Evolutionary conservation across 768 basidiomycete species (phyloP), one percentile per base, ranked within the genome.

Genomic region (Trametes gibbosa): DNA sequence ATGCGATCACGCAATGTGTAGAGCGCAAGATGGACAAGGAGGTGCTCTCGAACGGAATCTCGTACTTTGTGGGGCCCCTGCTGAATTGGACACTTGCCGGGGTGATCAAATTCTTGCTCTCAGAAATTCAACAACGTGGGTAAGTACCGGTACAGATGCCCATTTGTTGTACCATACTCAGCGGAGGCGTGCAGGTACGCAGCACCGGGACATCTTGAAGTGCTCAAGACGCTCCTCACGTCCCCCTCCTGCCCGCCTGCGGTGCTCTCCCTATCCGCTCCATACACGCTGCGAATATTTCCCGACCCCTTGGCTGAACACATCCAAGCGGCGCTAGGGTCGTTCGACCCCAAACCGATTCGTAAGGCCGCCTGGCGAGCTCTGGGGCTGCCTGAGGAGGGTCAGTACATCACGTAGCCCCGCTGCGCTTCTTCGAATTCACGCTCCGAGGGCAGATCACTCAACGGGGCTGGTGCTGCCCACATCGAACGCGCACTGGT

Each of bases 51-150:
- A 92, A 87, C 62, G 91, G 91, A 1, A 78, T 91, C 35, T 85
- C 86, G 5, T 92, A 89, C 70, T 92, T 92, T 65, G 80, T 84
- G 21, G 83, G 84, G 5, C 83, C 85, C 0, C 74, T 92, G 19
- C 76, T 93, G 40, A 85, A 82, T 61, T 93, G 91, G 91, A 91
- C 90, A 0, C 78, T 92, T 5, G 84, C 86, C 2, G 88, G 89
- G 2, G 84, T 92, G 12, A 77, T 91, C 53, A 82, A 81, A 68
- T 81, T 79, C 0, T 76, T 92, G 55, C 69, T 84, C 25, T 77
- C 74, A 58, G 88, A 92, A 50, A 78, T 90, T 39, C 78, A 83
- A 53, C 76, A 77, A 32, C 77, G 73, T 59, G 76, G 76, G 89
- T 89, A 64, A 65, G 78, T 66, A 14, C 48, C 9, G 5, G 50